Base-by-base conservation (phyloP, 208 protist species). In the Perkinsela sp. region DNA sequence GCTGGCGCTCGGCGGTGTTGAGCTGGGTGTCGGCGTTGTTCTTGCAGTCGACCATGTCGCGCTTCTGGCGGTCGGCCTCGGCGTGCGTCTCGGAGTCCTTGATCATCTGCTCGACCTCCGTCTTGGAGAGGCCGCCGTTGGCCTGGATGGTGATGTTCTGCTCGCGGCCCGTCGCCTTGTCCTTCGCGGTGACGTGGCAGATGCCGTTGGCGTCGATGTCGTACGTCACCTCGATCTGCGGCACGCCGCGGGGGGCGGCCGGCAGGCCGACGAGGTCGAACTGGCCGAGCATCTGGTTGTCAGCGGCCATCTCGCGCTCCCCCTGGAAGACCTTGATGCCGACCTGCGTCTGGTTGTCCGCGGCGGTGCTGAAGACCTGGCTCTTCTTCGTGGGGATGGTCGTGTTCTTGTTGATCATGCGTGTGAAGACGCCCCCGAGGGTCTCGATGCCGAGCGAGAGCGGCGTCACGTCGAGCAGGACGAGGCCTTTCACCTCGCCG, bases 381-480 rank as follows among this genome's bases (percentile, higher is more conserved):
- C 79, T 88, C 79, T 95, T 92, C 78, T 95, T 96, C 32, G 83
- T 93, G 57, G 97, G 97, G 70, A 99, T 96, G 29, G 89, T 92
- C 2, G 96, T 98, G 83, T 99, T 99, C 74, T 95, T 92, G 30
- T 82, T 71, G 71, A 99, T 98, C 16, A 99, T 81, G 28, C 74
- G 76, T 28, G 91, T 96, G 76, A 99, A 97, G n/a, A 98, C 84
- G 67, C 78, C 78, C 67, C 96, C 95, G 0, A 94, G 78, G n/a
- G 93, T 96, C 71, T 97, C 93, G 67, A 97, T 98, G 70, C 85
- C 97, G 15, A 99, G 90, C 2, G 95, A 97, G 13, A 99, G 81
- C 48, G 96, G 96, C 0, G 93, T 97, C 16, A 99, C 95, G 76
- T 99, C 95, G 6, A 98, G 74, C 0, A 99, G 77, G 1, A 99